Evolutionary conservation across 2,329 filamentous ascomycete genomes (phyloP).

Genomic region (Pseudogymnoascus sp.): DNA sequence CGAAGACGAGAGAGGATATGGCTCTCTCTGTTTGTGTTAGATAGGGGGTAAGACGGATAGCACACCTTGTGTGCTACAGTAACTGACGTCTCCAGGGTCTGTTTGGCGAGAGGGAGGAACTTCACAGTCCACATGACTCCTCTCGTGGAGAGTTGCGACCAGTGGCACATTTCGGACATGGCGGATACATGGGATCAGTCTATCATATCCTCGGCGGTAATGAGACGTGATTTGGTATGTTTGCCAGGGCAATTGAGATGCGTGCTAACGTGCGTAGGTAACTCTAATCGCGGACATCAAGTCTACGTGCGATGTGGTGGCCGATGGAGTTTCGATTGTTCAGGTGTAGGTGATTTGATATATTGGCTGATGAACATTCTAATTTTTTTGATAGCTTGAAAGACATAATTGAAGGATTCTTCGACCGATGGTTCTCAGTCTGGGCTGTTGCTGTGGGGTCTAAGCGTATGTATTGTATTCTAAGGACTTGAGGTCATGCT

Average conservation of each 20-base stretch:
- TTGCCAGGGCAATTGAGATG: neutral
- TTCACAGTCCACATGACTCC: slow-evolving; percentile 62
- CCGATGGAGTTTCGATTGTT: slow-evolving; percentile 46
- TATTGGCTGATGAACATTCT: slow-evolving; percentile 11
- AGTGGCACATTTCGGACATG: slow-evolving; percentile 58
- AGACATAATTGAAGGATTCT: slow-evolving; percentile 57
- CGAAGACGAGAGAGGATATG: slow-evolving; percentile 61
- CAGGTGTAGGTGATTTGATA: slow-evolving; percentile 37
- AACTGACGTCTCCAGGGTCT: slow-evolving; percentile 42
- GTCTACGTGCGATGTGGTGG: slow-evolving; percentile 52
- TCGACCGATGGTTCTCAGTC: slow-evolving; percentile 56
- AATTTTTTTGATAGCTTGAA: slow-evolving; percentile 38
- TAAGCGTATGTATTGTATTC: slow-evolving; percentile 33
- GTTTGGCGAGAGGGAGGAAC: slow-evolving; percentile 59
- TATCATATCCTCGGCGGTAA: slow-evolving; percentile 63
- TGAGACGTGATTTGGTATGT: slow-evolving; percentile 58
- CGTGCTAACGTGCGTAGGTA: slow-evolving; percentile 32
- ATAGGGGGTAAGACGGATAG: slow-evolving; percentile 47
- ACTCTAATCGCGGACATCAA: slow-evolving; percentile 51
- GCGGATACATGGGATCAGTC: slow-evolving; percentile 63
- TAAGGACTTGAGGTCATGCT: neutral
- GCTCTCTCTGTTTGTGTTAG: slow-evolving; percentile 66
- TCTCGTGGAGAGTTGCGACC: slow-evolving; percentile 59
- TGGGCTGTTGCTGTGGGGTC: slow-evolving; percentile 53
- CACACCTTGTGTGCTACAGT: slow-evolving; percentile 12